Base-by-base conservation (phyloP, 75 land plant species). In the Cryptomeria japonica region DNA sequence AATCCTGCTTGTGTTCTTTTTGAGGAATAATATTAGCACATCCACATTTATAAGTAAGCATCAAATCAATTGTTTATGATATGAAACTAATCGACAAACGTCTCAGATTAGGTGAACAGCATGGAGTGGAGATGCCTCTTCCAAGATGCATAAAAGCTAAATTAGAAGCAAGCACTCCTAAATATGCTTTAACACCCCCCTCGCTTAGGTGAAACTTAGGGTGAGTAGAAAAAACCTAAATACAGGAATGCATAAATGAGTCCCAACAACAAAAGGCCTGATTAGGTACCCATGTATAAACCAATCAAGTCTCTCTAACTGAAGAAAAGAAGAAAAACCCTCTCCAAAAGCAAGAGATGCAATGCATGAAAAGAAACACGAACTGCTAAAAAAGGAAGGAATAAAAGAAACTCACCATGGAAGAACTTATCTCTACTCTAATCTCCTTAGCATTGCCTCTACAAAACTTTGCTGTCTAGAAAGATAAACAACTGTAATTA, bases 401-500 rank as follows among this genome's bases (percentile, higher is more conserved):
- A n/a, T n/a, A 28, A 18, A 12, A 56, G 15, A 34, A 83, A 39
- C 49, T 80, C 47, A 22, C 83, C 83, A 41, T 46, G 32, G 47
- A n/a, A 44, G 51, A 46, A 25, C 46, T 11, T 28, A 82, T 82
- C 47, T 82, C 28, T 82, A 51, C 46, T 82, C 84, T 82, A 82
- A 42, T 39, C 84, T 25, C 84, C 84, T 46, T 82, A 82, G 51
- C 84, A 82, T 82, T 82, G 84, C 84, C 84, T 82, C 84, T 42
- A 51, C 84, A 82, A 82, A 82, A 41, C 84, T 39, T 82, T 82
- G 46, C 46, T 82, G 84, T 39, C 84, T 82, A n/a, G 51, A 82
- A 1, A 42, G 49, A 46, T 46, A 25, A 25, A 82, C 12, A n/a
- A 11, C 28, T 44, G 47, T n/a, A 28, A 46, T 42, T 44, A 82